Conservation (phyloP, 225 moss, liverwort and hornwort species). For the Polytrichum commune region DNA sequence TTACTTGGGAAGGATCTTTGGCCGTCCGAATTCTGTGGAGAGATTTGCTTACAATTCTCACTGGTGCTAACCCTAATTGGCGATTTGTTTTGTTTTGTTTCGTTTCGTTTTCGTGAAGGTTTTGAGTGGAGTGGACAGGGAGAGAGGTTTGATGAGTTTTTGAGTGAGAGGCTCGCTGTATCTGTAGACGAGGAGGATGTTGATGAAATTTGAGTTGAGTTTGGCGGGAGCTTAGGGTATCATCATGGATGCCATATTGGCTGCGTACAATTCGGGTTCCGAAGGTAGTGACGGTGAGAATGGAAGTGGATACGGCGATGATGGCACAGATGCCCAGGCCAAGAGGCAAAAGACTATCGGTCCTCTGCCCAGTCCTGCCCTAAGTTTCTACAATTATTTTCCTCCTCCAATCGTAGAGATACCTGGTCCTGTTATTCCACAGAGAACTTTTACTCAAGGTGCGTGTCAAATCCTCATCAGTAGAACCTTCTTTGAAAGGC, state of each 20-base stretch:
- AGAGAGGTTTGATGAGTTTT: too few species aligned
- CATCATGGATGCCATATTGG: slow-evolving; percentile 28
- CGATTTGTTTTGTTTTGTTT: too few species aligned
- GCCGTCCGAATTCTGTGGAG: too few species aligned
- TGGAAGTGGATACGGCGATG: neutral
- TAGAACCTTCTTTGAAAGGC: too few species aligned
- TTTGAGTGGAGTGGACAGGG: too few species aligned
- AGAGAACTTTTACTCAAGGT: neutral
- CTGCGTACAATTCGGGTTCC: slow-evolving; percentile 26
- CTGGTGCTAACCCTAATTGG: too few species aligned
- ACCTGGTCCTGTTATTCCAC: neutral
- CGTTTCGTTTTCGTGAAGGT: too few species aligned
- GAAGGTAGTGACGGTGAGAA: slow-evolving; percentile 7
- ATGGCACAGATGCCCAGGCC: neutral
- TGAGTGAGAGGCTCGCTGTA: too few species aligned
- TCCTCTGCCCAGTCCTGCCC: slow-evolving; percentile 1
- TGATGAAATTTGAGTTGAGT: too few species aligned
- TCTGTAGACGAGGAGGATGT: too few species aligned
- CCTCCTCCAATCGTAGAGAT: slow-evolving; percentile 5
- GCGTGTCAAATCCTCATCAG: neutral
- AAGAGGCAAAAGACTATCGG: slow-evolving; percentile 13
- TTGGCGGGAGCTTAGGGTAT: neutral
- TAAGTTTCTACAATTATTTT: neutral
- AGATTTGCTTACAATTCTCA: too few species aligned
- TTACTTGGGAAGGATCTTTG: too few species aligned